Evolutionary conservation across 2,329 filamentous ascomycete genomes (phyloP), one percentile per base, ranked within the genome.

Genomic region (Sporothrix variecibatus): DNA sequence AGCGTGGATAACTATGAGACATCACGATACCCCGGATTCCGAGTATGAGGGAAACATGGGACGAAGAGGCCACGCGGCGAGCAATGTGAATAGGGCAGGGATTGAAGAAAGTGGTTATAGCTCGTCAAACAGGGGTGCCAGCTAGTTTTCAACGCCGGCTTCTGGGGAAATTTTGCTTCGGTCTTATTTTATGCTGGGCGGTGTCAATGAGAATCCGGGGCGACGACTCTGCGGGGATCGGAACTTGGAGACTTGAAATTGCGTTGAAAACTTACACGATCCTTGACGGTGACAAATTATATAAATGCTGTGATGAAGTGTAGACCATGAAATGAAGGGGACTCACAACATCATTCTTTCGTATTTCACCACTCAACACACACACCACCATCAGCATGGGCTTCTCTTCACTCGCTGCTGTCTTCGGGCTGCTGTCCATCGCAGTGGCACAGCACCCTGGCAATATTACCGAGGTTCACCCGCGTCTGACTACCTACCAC

Each of bases 381-480:
- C 17, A 43, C 40, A 1, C 40, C 7, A 40, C 60, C 7, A 40
- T 34, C 7, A 20, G 3, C 26, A 46, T 67, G 62, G 38, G 20
- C 3, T 46, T 46, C 12, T 43, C 38, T 46, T 67, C 38, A 46
- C n/a, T 67, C 17, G 38, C 23, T 26, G 38, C 62, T 11, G 34
- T 20, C 7, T 43, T 67, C 12, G 62, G 62, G 38, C 62, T 67
- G 38, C 26, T 68, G 9, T 49, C 46, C 17, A 20, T 70, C 20
- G 71, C 40, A 9, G 31, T 31, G 1, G 71, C 71, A 28, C 71
- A 72, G 46, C 71, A 56, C 40, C 43, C 58, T 7, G 71, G 71
- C 60, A 67, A 72, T n/a, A 72, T 60, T 11, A 28, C 46, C 7
- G 71, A 72, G 34, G 46, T 28, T 6, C 71, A 72, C 46, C 71